These are phyloP conservation scores for Phaseolus lunatus DNA, from an alignment of 306 rosid species.

Conservation along the genomic window DNA sequence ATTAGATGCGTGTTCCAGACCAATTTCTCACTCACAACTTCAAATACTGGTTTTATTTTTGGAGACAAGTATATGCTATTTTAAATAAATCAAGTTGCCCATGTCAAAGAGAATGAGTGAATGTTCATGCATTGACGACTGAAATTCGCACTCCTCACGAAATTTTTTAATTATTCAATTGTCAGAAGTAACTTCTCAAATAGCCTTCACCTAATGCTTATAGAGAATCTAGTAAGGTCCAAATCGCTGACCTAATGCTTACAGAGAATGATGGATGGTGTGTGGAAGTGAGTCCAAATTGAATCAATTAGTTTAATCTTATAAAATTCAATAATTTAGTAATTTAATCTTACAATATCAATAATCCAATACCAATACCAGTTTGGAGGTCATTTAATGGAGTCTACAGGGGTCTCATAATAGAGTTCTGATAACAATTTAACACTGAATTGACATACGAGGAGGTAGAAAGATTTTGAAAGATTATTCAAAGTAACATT, in stretches of 20 bases:
- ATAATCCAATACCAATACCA: too few species aligned
- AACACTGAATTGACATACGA: too few species aligned
- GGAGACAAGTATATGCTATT: background rate
- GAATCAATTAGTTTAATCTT: too few species aligned
- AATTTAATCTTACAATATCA: too few species aligned
- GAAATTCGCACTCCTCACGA: background rate
- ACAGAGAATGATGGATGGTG: too few species aligned
- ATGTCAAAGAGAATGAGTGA: constrained; percentile 13
- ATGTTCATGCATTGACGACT: background rate
- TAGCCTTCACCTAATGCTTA: constrained; percentile 33
- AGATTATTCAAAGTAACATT: too few species aligned
- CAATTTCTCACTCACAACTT: constrained; percentile 36
- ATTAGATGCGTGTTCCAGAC: constrained; percentile 23
- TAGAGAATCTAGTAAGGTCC: constrained; percentile 34
- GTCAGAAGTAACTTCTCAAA: constrained; percentile 21
- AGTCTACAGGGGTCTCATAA: too few species aligned
- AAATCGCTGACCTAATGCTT: background rate
- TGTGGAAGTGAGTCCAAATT: too few species aligned
- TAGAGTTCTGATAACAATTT: too few species aligned
- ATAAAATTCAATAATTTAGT: too few species aligned
- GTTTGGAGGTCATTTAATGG: too few species aligned
- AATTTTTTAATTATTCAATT: constrained; percentile 4
- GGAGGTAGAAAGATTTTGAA: too few species aligned
- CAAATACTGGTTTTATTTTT: constrained; percentile 19
- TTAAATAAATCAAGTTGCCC: constrained; percentile 38